Conservation (phyloP, 805 yeast species). For the Ogataea paradorogensis region DNA sequence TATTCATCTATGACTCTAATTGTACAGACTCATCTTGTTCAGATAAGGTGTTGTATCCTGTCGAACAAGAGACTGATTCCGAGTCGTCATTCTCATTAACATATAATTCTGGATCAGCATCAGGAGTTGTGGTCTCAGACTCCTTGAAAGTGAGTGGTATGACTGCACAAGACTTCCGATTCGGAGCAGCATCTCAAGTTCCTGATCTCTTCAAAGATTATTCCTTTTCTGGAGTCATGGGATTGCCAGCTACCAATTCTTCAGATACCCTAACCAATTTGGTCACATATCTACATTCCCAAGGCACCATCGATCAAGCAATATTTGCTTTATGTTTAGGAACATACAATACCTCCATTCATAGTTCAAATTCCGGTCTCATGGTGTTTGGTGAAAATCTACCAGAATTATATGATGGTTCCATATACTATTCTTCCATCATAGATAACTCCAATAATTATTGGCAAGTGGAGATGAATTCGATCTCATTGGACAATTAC, state of each 20-base stretch:
- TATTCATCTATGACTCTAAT: conserved; percentile 57
- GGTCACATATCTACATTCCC: conserved; percentile 37
- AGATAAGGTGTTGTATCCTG: conserved; percentile 31
- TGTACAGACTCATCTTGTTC: conserved; percentile 47
- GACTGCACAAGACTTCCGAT: conserved; percentile 38
- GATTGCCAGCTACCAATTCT: conserved; percentile 48
- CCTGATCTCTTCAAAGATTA: conserved; percentile 53
- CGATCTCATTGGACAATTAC: conserved; percentile 35
- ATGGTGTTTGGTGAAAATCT: conserved; percentile 42
- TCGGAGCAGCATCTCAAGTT: conserved; percentile 53
- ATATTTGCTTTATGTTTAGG: conserved; percentile 49
- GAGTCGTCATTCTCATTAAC: conserved; percentile 41
- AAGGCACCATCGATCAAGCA: conserved; percentile 34
- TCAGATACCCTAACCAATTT: conserved; percentile 37
- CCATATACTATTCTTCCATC: conserved; percentile 39
- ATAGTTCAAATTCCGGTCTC: conserved; percentile 37
- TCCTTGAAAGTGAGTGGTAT: conserved; percentile 37
- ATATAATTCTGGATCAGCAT: conserved; percentile 53
- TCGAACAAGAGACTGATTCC: conserved; percentile 16
- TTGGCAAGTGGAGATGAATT: conserved; percentile 50
- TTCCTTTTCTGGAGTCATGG: conserved; percentile 58
- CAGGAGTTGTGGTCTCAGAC: conserved; percentile 45
- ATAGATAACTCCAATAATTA: conserved; percentile 35
- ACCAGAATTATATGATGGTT: conserved; percentile 38
- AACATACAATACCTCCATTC: conserved; percentile 20